A percentile compares a stretch with the other conserved stretches of the same genome.
Evolutionary conservation across 2,329 filamentous ascomycete genomes (phyloP).

Genomic region (Fusarium lateritium): DNA sequence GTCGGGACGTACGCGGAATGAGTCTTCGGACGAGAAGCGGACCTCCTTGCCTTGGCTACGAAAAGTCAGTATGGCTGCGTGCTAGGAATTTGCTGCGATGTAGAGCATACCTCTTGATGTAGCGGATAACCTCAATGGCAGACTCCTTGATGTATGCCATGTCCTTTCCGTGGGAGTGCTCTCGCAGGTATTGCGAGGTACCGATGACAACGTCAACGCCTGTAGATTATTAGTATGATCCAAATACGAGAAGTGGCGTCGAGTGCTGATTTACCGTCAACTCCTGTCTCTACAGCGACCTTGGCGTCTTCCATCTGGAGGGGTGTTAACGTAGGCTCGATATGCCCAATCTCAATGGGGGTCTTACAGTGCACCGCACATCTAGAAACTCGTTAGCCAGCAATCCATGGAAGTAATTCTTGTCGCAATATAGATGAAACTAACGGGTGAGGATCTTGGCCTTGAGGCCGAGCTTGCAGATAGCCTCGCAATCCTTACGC

Average conservation of each 20-base stretch:
- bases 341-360: neutral
- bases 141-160: conserved; percentile 84
- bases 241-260: neutral
- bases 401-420: fast-evolving
- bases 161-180: conserved; percentile 89
- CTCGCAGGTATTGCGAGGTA: conserved; percentile 82
- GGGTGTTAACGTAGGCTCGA: neutral
- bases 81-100: neutral
- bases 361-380: conserved; percentile 22
- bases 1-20: conserved; percentile 67
- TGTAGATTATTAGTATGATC: conserved; percentile 75
- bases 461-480: conserved; percentile 95
- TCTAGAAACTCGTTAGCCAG: neutral
- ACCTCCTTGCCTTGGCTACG: conserved; percentile 52
- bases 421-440: neutral
- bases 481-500: conserved; percentile 86
- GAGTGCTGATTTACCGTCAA: conserved; percentile 5
- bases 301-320: conserved; percentile 64
- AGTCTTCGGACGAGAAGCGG: conserved; percentile 77
- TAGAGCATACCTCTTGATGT: conserved; percentile 80
- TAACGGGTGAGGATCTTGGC: conserved; percentile 54
- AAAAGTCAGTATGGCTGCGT: conserved; percentile 2
- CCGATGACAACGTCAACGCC: conserved; percentile 86
- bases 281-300: conserved; percentile 66
- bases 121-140: conserved; percentile 87